Evolutionary conservation across 2,329 filamentous ascomycete species (phyloP).

Genomic region (Dothideomycetes sp.): DNA sequence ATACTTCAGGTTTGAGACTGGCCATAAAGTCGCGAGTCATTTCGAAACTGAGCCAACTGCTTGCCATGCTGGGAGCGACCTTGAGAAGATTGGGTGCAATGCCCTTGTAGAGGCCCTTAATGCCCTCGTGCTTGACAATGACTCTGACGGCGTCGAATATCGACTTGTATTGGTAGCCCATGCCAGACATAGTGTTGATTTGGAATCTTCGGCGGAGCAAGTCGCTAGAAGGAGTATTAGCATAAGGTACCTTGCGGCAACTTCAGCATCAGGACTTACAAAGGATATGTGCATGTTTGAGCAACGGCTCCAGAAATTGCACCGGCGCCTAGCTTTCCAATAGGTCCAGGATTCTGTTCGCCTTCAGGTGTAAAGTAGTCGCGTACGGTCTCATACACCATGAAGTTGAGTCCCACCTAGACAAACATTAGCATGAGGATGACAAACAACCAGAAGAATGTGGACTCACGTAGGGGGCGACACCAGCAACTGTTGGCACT

Average conservation of each 20-base stretch:
- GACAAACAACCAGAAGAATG: constrained; percentile 14
- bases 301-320: constrained; percentile 93
- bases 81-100: constrained; percentile 93
- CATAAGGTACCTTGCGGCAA: no score
- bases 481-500: constrained; percentile 84
- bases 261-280: constrained; percentile 50
- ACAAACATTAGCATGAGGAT: constrained; percentile 8
- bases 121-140: constrained; percentile 75
- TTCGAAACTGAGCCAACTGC: constrained; percentile 96
- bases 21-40: constrained; percentile 81
- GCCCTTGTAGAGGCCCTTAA: constrained; percentile 86
- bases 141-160: constrained; percentile 73
- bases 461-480: constrained; percentile 73
- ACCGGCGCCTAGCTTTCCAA: constrained; percentile 77
- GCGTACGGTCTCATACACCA: constrained; percentile 89
- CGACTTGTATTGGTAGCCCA: constrained; percentile 91
- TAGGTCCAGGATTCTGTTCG: constrained; percentile 67
- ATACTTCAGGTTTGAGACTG: constrained; percentile 22
- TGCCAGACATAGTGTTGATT: constrained; percentile 97
- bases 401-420: constrained; percentile 91
- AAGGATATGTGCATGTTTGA: constrained; percentile 96
- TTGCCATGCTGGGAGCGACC: constrained; percentile 96
- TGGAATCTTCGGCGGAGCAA: constrained; percentile 91
- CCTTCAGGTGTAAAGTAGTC: constrained; percentile 79
- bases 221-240: no score